Conservation (phyloP, 148 eudicot genomes). For the Polygonum maritimum region DNA sequence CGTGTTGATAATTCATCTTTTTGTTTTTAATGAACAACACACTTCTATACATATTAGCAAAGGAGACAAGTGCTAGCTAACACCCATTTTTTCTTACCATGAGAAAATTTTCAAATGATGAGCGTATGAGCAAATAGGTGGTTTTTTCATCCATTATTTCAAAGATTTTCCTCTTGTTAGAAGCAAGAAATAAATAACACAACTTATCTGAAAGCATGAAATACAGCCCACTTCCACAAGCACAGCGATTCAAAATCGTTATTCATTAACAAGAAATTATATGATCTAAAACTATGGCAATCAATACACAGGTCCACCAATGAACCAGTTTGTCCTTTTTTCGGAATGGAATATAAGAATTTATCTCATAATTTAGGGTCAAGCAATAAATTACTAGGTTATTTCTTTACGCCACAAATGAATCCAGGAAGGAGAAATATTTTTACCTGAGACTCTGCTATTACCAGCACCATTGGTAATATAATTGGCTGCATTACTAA, state of each 20-base stretch:
- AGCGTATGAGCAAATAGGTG: not conserved
- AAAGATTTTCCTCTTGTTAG: not conserved
- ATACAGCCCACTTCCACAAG: not conserved
- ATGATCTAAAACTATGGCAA: not conserved
- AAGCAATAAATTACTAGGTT: not conserved
- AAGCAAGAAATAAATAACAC: too few relatives aligned
- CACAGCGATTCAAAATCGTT: not conserved
- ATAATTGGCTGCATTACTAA: conserved; percentile 96
- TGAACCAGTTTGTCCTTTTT: not conserved
- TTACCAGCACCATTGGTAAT: conserved; percentile 91
- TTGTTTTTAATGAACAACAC: not conserved
- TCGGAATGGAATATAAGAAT: not conserved
- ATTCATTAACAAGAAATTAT: not conserved
- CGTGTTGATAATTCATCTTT: not conserved
- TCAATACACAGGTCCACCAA: not conserved
- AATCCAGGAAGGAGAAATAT: conserved; percentile 1
- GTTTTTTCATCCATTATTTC: not conserved
- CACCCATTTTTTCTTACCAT: not conserved
- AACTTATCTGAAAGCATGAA: too few relatives aligned
- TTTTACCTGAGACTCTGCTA: conserved; percentile 95
- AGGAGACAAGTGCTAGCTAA: not conserved
- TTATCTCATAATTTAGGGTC: not conserved
- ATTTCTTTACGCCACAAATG: not conserved
- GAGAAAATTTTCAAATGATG: not conserved
- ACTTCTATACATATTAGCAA: not conserved